Evolutionary conservation across 2,329 filamentous ascomycete genomes (phyloP).

Genomic region (Trichoderma sp.): DNA sequence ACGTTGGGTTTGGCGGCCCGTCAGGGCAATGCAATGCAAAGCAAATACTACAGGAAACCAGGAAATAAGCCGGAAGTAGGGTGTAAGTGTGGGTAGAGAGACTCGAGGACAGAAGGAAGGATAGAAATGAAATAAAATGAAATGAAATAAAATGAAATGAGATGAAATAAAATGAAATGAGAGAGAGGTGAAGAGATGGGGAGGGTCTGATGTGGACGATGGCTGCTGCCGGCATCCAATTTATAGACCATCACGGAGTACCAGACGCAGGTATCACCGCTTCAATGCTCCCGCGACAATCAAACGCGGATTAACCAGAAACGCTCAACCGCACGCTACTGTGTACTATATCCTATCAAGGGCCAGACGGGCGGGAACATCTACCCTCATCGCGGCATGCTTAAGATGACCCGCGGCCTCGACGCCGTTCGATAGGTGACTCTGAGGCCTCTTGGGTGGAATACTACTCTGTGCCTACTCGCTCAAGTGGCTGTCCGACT

Average conservation of each 20-base stretch:
- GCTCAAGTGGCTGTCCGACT: constrained; percentile 5
- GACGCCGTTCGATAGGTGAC: not conserved
- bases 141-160: not conserved
- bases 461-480: not conserved
- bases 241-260: not conserved
- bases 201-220: not conserved
- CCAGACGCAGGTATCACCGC: not conserved
- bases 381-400: not conserved
- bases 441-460: constrained; percentile 10
- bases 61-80: not conserved
- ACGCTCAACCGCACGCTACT: not conserved
- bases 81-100: no score
- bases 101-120: not conserved
- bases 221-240: not conserved
- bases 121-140: no score
- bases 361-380: not conserved
- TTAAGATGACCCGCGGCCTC: not conserved
- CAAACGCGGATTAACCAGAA: constrained; percentile 2
- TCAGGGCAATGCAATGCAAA: not conserved
- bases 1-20: not conserved
- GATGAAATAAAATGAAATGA: not conserved
- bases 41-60: not conserved
- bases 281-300: not conserved
- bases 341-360: not conserved
- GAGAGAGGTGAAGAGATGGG: not conserved